Base-by-base conservation (phyloP, 2,329 filamentous ascomycete species). In the Raffaelea albimanens region DNA sequence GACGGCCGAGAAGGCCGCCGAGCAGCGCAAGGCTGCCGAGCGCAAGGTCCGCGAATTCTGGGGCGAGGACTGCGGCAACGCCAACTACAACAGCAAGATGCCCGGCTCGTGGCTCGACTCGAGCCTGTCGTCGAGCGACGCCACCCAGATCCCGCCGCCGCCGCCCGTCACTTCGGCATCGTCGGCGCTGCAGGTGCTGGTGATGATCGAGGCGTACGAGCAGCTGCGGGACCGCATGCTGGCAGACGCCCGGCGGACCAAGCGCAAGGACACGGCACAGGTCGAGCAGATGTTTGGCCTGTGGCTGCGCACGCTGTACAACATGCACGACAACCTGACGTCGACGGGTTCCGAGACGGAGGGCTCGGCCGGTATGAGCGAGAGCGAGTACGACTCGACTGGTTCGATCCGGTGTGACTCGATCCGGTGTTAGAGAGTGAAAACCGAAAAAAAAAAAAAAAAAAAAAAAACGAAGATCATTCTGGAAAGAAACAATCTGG, bases 151-250 rank as follows among this genome's bases (percentile, higher is more conserved):
- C 45, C 49, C 57, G 19, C 14, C 46, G 11, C 16, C 34, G 14
- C 20, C 33, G 3, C 14, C 33, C 3, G 25, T 29, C 7, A 29
- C 58, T 48, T 43, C 59, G 3, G 64, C 70, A 33, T 64, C 66
- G 0, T 67, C 73, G 14, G 67, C 69, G 2, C 56, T 78, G 38
- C 75, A 78, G 55, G 58, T 78, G 18, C 72, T 71, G 68, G 65
- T 73, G 40, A 78, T 78, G 75, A 78, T 78, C 44, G 75, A 78
- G 54, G 74, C 75, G 3, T 78, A 78, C 54, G 74, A 78, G 63
- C 65, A 66, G 50, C 59, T 79, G 48, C 64, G 71, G 16, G 70
- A 76, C 40, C 67, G 68, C 54, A 56, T 78, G 0, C 55, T 61
- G 1, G 61, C 58, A 2, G 53, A 55, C 14, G 36, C 43, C 8